Evolutionary conservation across 352 stramenopile species (phyloP).

Genomic region (Phytopythium mirpurense): DNA sequence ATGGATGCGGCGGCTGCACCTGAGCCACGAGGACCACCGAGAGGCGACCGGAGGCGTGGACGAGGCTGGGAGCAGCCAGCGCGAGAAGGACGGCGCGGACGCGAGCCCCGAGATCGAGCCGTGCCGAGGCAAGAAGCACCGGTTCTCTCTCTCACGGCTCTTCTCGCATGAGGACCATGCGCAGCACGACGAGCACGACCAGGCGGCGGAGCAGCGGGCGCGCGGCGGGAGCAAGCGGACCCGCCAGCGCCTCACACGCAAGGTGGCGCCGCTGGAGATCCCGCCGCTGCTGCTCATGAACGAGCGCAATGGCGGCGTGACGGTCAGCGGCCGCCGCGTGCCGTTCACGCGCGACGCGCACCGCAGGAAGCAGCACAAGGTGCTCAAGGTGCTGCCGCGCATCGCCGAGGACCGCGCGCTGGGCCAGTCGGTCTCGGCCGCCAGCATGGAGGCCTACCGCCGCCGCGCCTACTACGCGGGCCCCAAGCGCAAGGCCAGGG

Average conservation of each 20-base stretch:
- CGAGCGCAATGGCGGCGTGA: constrained; percentile 26
- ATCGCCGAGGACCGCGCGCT: constrained; percentile 25
- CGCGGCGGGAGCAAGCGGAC: background rate
- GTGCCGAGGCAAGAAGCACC: constrained; percentile 19
- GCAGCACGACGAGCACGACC: constrained; percentile 12
- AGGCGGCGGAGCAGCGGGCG: background rate
- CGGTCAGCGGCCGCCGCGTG: constrained; percentile 30
- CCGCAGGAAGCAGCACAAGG: constrained; percentile 15
- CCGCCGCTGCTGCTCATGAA: constrained; percentile 25
- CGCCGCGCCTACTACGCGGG: constrained; percentile 28
- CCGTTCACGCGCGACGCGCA: constrained; percentile 34
- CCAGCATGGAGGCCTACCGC: constrained; percentile 24
- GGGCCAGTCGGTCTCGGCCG: constrained; percentile 15
- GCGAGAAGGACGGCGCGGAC: background rate
- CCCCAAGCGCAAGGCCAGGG: background rate
- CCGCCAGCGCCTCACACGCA: background rate
- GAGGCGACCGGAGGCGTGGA: background rate
- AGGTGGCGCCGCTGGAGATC: constrained; percentile 22
- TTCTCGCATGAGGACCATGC: constrained; percentile 20
- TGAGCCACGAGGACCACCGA: background rate
- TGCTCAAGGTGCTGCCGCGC: constrained; percentile 14
- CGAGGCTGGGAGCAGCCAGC: background rate
- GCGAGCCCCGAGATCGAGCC: constrained; percentile 13
- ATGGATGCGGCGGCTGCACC: background rate
- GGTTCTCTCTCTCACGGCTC: constrained; percentile 24